Percentiles rank a stretch among this genome's conserved stretches.
Evolutionary conservation across 805 yeast species (phyloP).

Genomic region (Kuraishia capsulata): DNA sequence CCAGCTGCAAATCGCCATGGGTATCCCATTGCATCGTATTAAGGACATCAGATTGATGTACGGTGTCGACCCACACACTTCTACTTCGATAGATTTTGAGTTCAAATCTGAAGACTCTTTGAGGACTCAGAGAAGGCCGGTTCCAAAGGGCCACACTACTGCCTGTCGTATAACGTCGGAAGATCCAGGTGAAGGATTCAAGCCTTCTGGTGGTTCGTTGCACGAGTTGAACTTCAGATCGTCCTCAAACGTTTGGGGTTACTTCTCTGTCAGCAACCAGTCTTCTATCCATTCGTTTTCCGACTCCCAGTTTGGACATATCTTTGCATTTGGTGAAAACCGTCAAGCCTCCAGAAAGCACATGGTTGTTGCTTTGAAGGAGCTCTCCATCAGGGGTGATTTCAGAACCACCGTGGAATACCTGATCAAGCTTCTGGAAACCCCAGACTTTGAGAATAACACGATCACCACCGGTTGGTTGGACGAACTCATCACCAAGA

Average conservation of each 20-base stretch:
- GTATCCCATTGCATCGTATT: slow-evolving; percentile 93
- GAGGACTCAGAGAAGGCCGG: slow-evolving; percentile 81
- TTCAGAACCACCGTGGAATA: slow-evolving; percentile 98
- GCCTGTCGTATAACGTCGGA: slow-evolving; percentile 99
- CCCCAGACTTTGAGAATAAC: slow-evolving; percentile 93
- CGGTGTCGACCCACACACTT: slow-evolving; percentile 92
- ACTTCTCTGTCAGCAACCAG: slow-evolving; percentile 92
- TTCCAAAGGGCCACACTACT: slow-evolving; percentile 97
- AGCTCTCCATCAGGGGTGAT: slow-evolving; percentile 95
- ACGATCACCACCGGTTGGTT: slow-evolving; percentile 99
- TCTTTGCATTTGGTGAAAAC: slow-evolving; percentile 97
- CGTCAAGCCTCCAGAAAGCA: slow-evolving; percentile 97
- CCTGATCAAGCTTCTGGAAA: slow-evolving; percentile 87
- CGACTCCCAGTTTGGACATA: slow-evolving; percentile 98
- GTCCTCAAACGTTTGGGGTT: slow-evolving; percentile 98
- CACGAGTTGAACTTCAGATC: slow-evolving; percentile 97
- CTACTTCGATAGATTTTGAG: slow-evolving; percentile 85
- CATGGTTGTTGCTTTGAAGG: slow-evolving; percentile 97
- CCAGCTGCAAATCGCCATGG: slow-evolving; percentile 98
- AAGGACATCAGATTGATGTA: slow-evolving; percentile 86
- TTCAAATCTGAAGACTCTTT: slow-evolving; percentile 66
- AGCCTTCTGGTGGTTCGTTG: slow-evolving; percentile 95
- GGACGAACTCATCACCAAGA: slow-evolving; percentile 89
- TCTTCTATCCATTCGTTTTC: slow-evolving; percentile 97
- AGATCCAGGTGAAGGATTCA: slow-evolving; percentile 99